Evolutionary conservation across 768 basidiomycete genomes (phyloP), one percentile per base, ranked within the genome.

Genomic region (Serendipita sp.): DNA sequence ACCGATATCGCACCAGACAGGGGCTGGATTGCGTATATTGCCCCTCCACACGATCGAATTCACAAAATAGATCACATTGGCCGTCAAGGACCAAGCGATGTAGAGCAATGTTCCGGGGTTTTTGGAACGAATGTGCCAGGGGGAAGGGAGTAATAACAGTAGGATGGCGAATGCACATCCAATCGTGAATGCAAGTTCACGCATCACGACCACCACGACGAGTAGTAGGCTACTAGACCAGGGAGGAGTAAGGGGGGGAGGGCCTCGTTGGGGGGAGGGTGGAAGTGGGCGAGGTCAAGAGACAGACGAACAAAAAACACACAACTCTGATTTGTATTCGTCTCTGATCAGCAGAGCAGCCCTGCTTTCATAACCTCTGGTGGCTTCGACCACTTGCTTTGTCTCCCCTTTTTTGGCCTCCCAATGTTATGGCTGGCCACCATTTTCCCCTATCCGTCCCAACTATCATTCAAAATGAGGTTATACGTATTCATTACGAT

Each of bases 1-100:
- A 75, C 74, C 51, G 47, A 75, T 73, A 54, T 75, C 74, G 63
- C 73, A 75, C 71, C 71, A 75, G 41, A 72, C 66, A 1, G 74
- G 73, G 0, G 67, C 64, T 0, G 28, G 44, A 63, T 74, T 66
- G 1, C 63, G 65, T 35, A 60, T 45, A 38, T 66, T 70, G 46
- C 71, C 70, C 53, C 64, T 65, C 73, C 73, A 75, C 11, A 70
- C 54, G 30, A 73, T 62, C 5, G 66, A 32, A 64, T 73, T 71
- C 32, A 73, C 63, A 53, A 75, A 68, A 46, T 38, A 63, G 3
- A 70, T 37, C 3, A 72, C 32, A 51, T 71, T 72, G 8, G 45
- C 69, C 10, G 70, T 7, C 16, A 69, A 65, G 4, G 71, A 66
- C 74, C 74, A 75, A n/a, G 64, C n/a, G 38, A 75, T 72, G 54